These are phyloP conservation scores for Coniosporium apollinis DNA, from an alignment of 495 filamentous ascomycete genomes.

Conservation along the genomic window DNA sequence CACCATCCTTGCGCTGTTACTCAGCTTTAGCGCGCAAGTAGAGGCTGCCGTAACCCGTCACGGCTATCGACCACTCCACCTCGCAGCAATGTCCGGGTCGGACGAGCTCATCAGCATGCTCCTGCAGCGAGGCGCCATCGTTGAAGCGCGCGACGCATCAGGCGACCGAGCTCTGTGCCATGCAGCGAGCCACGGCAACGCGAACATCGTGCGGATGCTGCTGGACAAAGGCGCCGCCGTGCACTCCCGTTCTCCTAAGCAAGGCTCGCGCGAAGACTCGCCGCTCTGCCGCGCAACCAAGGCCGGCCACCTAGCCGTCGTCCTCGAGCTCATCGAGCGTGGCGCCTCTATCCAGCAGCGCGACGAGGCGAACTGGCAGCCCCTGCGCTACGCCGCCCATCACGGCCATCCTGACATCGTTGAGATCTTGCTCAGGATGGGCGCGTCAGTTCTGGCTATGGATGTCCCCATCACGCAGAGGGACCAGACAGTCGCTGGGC, in stretches of 20 bases:
- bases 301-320: constrained; percentile 24
- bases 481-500: too few relatives aligned
- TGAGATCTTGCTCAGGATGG: constrained; percentile 4
- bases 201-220: constrained; percentile 23
- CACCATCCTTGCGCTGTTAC: constrained; percentile 25
- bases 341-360: constrained; percentile 26
- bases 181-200: constrained; percentile 24
- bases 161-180: constrained; percentile 27
- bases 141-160: constrained; percentile 24
- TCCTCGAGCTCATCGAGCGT: constrained; percentile 20
- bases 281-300: constrained; percentile 28
- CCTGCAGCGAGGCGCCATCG: constrained; percentile 23
- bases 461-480: too few relatives aligned
- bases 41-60: constrained; percentile 23
- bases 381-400: constrained; percentile 26
- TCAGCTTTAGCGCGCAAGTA: constrained; percentile 25
- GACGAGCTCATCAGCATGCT: constrained; percentile 23
- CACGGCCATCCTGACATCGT: constrained; percentile 25
- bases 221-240: constrained; percentile 26
- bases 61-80: constrained; percentile 25
- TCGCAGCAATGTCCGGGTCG: constrained; percentile 21
- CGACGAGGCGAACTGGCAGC: constrained; percentile 27
- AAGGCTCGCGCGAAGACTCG: constrained; percentile 24
- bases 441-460: constrained; percentile 6
- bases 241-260: constrained; percentile 10